These are phyloP conservation scores for Hyphopichia burtonii DNA, from an alignment of 1,139 yeast genomes.

Conservation along the genomic window DNA sequence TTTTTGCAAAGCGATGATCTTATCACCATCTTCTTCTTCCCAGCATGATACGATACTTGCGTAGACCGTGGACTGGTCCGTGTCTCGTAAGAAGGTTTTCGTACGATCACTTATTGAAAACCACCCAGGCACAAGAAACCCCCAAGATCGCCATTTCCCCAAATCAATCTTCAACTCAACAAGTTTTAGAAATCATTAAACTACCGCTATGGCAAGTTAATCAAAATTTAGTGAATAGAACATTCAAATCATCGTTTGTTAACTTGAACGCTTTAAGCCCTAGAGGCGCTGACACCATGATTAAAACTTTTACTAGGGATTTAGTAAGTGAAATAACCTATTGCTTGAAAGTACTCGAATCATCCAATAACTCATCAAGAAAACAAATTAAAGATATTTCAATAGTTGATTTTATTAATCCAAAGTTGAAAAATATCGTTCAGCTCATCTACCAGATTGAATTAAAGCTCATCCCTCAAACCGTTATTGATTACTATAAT, in stretches of 20 bases:
- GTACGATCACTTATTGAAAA: neutral
- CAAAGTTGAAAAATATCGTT: constrained; percentile 21
- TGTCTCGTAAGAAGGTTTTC: too few species aligned
- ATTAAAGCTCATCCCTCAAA: constrained; percentile 18
- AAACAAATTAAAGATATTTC: neutral
- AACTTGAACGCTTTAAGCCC: neutral
- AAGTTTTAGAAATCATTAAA: constrained; percentile 2
- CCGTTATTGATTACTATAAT: constrained; percentile 16
- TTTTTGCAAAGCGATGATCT: too few species aligned
- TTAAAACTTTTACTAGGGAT: neutral
- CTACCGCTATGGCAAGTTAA: constrained; percentile 3
- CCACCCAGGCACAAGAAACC: neutral
- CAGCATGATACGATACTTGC: too few species aligned
- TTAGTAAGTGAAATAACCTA: neutral
- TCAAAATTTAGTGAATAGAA: neutral
- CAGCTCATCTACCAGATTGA: constrained; percentile 19
- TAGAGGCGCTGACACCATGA: neutral
- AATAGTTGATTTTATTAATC: constrained; percentile 21
- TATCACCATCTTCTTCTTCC: too few species aligned
- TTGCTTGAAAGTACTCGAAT: neutral
- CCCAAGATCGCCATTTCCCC: neutral
- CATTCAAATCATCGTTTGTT: neutral
- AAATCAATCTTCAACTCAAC: neutral
- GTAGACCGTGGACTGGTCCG: too few species aligned
- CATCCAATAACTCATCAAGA: neutral